Conservation (phyloP, 2,329 filamentous ascomycete genomes). For the Rutstroemia sp. region DNA sequence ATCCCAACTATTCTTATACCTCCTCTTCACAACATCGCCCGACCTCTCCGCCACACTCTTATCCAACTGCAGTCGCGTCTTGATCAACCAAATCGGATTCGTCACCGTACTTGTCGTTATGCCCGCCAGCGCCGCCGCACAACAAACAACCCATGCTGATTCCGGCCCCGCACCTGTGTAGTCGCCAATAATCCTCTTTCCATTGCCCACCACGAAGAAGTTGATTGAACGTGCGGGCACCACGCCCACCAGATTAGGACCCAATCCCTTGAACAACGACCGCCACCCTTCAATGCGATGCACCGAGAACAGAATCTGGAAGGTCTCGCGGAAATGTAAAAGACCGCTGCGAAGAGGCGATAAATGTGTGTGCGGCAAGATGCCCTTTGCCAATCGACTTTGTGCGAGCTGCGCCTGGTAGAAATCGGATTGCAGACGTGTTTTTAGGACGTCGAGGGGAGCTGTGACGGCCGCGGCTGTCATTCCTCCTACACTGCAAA, state of each 20-base stretch:
- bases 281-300: conserved; percentile 75
- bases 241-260: conserved; percentile 82
- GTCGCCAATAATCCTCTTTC: conserved; percentile 73
- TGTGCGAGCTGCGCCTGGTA: conserved; percentile 78
- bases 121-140: conserved; percentile 69
- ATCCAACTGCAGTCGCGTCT: conserved; percentile 87
- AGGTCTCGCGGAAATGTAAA: conserved; percentile 76
- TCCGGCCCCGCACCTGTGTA: conserved; percentile 65
- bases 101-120: conserved; percentile 84
- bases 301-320: conserved; percentile 77
- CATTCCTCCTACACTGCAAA: conserved; percentile 72
- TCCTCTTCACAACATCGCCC: conserved; percentile 47
- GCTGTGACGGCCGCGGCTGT: conserved; percentile 87
- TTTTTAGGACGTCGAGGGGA: conserved; percentile 90
- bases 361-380: conserved; percentile 46
- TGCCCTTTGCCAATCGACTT: conserved; percentile 47
- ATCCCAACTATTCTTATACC: conserved; percentile 82
- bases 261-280: conserved; percentile 87
- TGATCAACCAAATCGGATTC: conserved; percentile 95
- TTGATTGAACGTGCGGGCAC: conserved; percentile 87
- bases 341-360: conserved; percentile 57
- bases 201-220: conserved; percentile 89
- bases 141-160: conserved; percentile 68
- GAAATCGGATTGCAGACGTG: conserved; percentile 86
- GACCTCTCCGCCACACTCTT: conserved; percentile 64